Base-by-base conservation (phyloP, 805 yeast genomes). In the Cyberlindnera lachancei region DNA sequence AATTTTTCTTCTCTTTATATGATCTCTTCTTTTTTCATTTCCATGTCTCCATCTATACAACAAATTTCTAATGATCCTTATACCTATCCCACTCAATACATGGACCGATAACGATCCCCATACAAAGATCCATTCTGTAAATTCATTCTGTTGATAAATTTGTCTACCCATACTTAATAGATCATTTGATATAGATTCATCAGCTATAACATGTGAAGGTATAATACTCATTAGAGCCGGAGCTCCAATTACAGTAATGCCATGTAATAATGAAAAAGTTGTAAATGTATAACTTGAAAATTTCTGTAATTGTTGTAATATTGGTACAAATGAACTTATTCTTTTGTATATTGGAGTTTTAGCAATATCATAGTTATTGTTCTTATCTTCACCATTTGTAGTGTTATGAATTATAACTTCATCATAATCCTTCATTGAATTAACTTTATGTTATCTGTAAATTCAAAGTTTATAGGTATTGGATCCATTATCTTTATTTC, bases 271-370 rank as follows among this genome's bases (percentile, higher is more conserved):
- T 2, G 75, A 53, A 48, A 82, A 82, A 2, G 66, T 55, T 0
- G 68, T 48, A 49, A 82, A 73, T 8, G 75, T 60, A 30, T 73
- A 64, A 0, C 83, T 75, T 11, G 83, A 70, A 52, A 72, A 76
- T 48, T 72, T 72, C 54, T 82, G 92, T 0, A 56, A 21, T 6
- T 22, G 14, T n/a, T 18, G 32, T 12, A 30, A 18, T 18, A 18
- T 18, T 8, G 32, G 32, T 6, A 30, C 18, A 12, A 17, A 12
- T 7, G 27, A 23, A 27, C 23, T 30, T 23, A 30, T 18, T 10
- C 23, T 10, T 11, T 8, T 13, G n/a, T 23, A 23, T 11, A 17
- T 8, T 17, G 32, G 27, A 5, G 30, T 14, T 28, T 18, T 15
- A 15, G 12, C 12, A 22, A 15, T 6, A 6, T 22, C 24, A 10